phyloP scores from a whole-genome alignment of 78 protist species.

The Creolimax fragrantissima region DNA sequence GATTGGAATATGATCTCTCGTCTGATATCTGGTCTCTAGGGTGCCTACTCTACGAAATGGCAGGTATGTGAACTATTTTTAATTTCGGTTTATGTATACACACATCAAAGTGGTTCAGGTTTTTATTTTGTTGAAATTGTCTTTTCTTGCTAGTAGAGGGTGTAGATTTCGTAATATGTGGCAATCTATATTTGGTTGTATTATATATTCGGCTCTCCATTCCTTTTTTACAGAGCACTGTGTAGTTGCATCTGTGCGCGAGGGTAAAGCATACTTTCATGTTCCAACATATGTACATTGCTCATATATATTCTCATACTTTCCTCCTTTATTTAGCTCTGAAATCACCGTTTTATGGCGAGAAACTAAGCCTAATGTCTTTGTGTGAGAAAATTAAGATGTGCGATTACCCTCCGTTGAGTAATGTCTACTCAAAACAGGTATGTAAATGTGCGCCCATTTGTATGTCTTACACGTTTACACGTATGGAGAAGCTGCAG shows the following conservation, averaged over 20 bases:
- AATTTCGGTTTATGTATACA: neutral
- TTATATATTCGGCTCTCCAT: neutral
- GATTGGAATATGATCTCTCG: neutral
- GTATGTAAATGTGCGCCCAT: neutral
- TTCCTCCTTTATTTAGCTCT: constrained; percentile 10
- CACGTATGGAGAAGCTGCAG: neutral
- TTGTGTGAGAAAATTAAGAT: constrained; percentile 14
- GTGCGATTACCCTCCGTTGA: constrained; percentile 25
- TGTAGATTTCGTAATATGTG: neutral
- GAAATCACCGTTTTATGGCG: constrained; percentile 30
- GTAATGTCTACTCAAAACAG: neutral
- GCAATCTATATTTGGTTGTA: no score
- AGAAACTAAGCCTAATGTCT: neutral
- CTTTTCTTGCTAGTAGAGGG: neutral
- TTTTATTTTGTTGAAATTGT: neutral
- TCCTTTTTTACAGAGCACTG: neutral
- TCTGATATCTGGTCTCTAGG: constrained; percentile 58
- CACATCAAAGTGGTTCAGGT: neutral
- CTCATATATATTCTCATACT: neutral
- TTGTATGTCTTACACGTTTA: neutral
- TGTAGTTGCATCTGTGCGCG: neutral
- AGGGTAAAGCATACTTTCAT: neutral
- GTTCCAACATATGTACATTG: neutral
- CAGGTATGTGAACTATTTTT: neutral
- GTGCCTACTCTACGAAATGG: constrained; percentile 42